phyloP scores from a whole-genome alignment of 2,329 filamentous ascomycete species.

The Clonostachys byssicola region DNA sequence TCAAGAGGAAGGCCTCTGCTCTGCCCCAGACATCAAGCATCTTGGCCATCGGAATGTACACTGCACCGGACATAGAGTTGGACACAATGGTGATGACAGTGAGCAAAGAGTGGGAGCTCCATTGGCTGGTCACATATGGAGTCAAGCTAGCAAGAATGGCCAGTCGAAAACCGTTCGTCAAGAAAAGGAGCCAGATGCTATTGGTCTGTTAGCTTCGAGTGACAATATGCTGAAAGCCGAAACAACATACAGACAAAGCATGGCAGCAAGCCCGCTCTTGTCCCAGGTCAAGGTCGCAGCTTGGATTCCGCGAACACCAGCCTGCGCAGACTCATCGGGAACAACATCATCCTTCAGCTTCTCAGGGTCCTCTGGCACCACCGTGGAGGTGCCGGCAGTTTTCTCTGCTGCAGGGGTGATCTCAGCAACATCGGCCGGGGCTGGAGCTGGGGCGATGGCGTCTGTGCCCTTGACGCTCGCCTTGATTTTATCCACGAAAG shows the following conservation, averaged over 20 bases:
- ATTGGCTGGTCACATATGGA: conserved; percentile 45
- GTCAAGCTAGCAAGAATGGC: conserved; percentile 33
- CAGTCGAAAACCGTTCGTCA: conserved; percentile 43
- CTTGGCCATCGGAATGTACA: conserved; percentile 60
- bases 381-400: conserved; percentile 3
- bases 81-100: conserved; percentile 49
- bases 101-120: conserved; percentile 46
- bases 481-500: background rate
- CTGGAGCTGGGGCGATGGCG: background rate
- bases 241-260: conserved; percentile 22
- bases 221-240: conserved; percentile 4
- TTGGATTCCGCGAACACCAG: conserved; percentile 34
- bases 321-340: conserved; percentile 16
- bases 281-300: conserved; percentile 35
- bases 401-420: conserved; percentile 4
- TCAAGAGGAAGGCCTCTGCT: conserved; percentile 52
- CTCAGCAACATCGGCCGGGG: background rate
- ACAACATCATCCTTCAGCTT: conserved; percentile 4
- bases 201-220: conserved; percentile 4
- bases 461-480: background rate
- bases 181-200: conserved; percentile 42
- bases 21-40: conserved; percentile 61
- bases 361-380: conserved; percentile 2
- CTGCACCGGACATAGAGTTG: conserved; percentile 48
- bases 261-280: conserved; percentile 22